Base-by-base conservation (phyloP, 225 moss, liverwort and hornwort species). In the Bryum argenteum region DNA sequence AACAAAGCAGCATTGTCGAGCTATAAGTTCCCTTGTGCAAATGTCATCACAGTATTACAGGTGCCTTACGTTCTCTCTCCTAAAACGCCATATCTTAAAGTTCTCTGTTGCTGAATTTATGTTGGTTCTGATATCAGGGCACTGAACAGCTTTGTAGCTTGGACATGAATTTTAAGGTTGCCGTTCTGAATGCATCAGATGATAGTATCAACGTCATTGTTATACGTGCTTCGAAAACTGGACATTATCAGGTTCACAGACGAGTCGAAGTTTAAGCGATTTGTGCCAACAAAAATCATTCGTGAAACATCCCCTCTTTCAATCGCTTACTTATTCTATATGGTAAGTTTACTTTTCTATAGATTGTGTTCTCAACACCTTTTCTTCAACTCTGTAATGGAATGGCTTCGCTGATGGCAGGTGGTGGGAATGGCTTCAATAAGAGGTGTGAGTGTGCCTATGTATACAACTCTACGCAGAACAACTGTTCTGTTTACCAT, bases 381-480 rank as follows among this genome's bases (percentile, higher is more conserved):
- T 43, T 65, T 12, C 18, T 69, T 65, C 22, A 26, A 19, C 55
- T 57, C 53, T 42, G 41, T 76, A 16, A 38, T 65, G 8, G 22
- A 53, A 65, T 53, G 70, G 21, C 16, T 74, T 66, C 61, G 23
- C 70, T 54, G 48, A 74, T 63, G 64, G 59, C 84, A 98, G 97
- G 89, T 98, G 38, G 91, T 89, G 69, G 94, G 98, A 73, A 98
- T 98, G 98, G 94, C 98, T 66, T 94, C 98, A 61, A 91, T 98
- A 83, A 85, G 94, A 75, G 98, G 98, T 83, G 94, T 98, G 43
- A 98, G 89, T 85, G 92, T 94, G 64, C 98, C 98, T 44, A 94
- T 98, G 94, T 98, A 94, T 63, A 98, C 98, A 42, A 92, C 94
- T 44, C 88, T 98, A n/a, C 84, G 98, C 70, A 83, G 94, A 84